Percentiles rank a stretch among this genome's conserved stretches.
These are phyloP conservation scores for Populus pruinosa DNA, from an alignment of 345 rosid species.

Conservation along the genomic window DNA sequence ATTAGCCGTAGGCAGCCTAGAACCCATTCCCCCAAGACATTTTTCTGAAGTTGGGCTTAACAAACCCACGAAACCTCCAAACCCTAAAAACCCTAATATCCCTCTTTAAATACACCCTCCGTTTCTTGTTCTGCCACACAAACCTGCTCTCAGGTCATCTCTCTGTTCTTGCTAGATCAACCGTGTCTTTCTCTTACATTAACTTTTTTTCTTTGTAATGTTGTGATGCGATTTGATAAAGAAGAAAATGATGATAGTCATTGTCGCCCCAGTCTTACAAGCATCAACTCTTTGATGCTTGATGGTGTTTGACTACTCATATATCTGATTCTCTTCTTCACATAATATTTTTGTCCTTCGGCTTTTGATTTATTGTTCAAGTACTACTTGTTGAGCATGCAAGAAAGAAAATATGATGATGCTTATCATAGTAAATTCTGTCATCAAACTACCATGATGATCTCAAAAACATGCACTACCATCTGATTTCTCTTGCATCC, in stretches of 20 bases:
- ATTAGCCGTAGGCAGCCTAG: too few relatives aligned
- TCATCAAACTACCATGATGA: constrained; percentile 5
- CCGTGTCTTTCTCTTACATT: neutral
- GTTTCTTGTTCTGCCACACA: neutral
- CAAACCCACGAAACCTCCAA: neutral
- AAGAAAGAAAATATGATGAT: constrained; percentile 16
- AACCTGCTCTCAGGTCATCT: neutral
- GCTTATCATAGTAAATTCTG: constrained; percentile 5
- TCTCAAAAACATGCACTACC: constrained; percentile 18
- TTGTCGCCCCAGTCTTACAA: constrained; percentile 28
- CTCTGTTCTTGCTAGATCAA: neutral
- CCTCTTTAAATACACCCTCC: neutral
- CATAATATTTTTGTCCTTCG: too few relatives aligned
- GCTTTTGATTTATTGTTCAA: neutral
- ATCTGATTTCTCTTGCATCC: constrained; percentile 14
- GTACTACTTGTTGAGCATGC: neutral
- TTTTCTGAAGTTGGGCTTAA: neutral
- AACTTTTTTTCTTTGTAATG: neutral
- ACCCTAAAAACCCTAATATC: neutral
- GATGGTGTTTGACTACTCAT: constrained; percentile 15
- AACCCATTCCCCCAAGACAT: neutral
- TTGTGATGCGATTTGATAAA: neutral
- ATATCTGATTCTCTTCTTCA: constrained; percentile 2
- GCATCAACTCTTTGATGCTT: constrained; percentile 13
- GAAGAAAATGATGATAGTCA: constrained; percentile 12